phyloP scores from a whole-genome alignment of 345 rosid genomes.

The Gossypium stocksii region DNA sequence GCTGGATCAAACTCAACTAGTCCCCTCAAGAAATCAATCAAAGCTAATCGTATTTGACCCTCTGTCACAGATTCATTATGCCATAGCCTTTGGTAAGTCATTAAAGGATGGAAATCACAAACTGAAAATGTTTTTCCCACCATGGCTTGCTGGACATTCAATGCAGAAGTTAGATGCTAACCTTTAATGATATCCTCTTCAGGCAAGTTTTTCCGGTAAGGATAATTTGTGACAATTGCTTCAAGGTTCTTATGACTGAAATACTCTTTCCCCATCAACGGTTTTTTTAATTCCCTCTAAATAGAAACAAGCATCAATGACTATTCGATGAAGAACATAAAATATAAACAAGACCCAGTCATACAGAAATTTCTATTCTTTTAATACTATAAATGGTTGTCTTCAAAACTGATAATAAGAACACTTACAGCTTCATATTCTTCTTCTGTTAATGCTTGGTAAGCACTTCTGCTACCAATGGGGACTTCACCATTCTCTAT shows the following conservation, averaged over 20 bases:
- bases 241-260: slow-evolving; percentile 88
- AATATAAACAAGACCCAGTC: not conserved
- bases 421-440: slow-evolving; percentile 93
- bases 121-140: not conserved
- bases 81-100: slow-evolving; percentile 19
- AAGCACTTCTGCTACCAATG: slow-evolving; percentile 55
- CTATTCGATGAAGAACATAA: slow-evolving; percentile 9
- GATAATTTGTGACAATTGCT: slow-evolving; percentile 81
- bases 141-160: slow-evolving; percentile 9
- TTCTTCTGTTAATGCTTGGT: slow-evolving; percentile 72
- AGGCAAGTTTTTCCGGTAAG: slow-evolving; percentile 73
- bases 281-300: slow-evolving; percentile 87
- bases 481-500: slow-evolving; percentile 57
- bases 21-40: slow-evolving; percentile 96
- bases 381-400: slow-evolving; percentile 1
- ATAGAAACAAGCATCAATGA: slow-evolving; percentile 23
- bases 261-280: slow-evolving; percentile 90
- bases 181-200: slow-evolving; percentile 80
- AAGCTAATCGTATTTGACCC: slow-evolving; percentile 77
- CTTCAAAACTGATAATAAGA: slow-evolving; percentile 9
- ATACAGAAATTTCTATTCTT: slow-evolving; percentile 12
- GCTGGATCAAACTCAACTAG: slow-evolving; percentile 98
- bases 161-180: slow-evolving; percentile 29
- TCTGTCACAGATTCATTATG: slow-evolving; percentile 44
- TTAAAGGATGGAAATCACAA: slow-evolving; percentile 15